Percentiles rank a stretch among this genome's conserved stretches.
Evolutionary conservation across 2,329 filamentous ascomycete genomes (phyloP).

Genomic region (Penicillium vulpinum): DNA sequence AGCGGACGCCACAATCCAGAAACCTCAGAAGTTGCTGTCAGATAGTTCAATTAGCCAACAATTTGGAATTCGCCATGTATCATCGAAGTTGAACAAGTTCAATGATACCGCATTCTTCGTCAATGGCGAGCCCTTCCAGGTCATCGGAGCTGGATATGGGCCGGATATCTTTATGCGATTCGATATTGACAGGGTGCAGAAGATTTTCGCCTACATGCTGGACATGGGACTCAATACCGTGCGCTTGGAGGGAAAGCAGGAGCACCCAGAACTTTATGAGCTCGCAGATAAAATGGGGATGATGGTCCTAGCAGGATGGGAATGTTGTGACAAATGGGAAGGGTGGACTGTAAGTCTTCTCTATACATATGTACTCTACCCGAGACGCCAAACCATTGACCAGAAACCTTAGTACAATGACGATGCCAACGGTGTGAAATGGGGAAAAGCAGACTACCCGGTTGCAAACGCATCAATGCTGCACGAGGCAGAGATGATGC

Average conservation of each 20-base stretch:
- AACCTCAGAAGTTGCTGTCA: constrained; percentile 23
- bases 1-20: constrained; percentile 29
- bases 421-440: constrained; percentile 50
- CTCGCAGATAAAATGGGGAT: constrained; percentile 60
- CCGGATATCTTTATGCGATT: constrained; percentile 64
- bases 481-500: constrained; percentile 62
- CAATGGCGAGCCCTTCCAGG: constrained; percentile 60
- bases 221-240: constrained; percentile 65
- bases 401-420: constrained; percentile 53
- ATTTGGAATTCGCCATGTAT: constrained; percentile 59
- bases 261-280: constrained; percentile 62
- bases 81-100: constrained; percentile 51
- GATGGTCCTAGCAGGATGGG: constrained; percentile 65
- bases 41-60: constrained; percentile 36
- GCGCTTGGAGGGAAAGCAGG: constrained; percentile 64
- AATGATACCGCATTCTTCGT: constrained; percentile 59
- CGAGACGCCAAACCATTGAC: not conserved
- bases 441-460: constrained; percentile 56
- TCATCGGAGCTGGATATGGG: constrained; percentile 61
- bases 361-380: not conserved
- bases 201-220: constrained; percentile 56
- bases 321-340: constrained; percentile 70
- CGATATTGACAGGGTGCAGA: constrained; percentile 49
- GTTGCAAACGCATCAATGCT: constrained; percentile 57
- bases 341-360: constrained; percentile 49